A percentile compares a stretch with the other conserved stretches of the same genome.
Evolutionary conservation across 2,329 filamentous ascomycete genomes (phyloP).

Genomic region (Nemania abortiva): DNA sequence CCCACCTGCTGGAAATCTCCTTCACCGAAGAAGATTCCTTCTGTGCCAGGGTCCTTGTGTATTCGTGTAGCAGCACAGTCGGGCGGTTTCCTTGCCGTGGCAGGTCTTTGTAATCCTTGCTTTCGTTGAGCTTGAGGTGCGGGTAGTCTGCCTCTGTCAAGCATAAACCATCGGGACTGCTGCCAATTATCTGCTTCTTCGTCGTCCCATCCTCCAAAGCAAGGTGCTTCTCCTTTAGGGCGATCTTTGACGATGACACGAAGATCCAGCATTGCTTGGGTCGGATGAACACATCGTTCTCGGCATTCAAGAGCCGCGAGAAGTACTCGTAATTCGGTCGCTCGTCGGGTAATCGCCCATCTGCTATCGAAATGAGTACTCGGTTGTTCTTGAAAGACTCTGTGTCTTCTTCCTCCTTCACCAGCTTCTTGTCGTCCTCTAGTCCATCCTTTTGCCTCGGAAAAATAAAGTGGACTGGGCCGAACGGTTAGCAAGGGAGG

Average conservation of each 20-base stretch:
- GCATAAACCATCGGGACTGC: conserved; percentile 45
- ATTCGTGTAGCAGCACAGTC: conserved; percentile 68
- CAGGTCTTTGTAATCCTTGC: conserved; percentile 62
- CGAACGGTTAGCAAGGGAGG: conserved; percentile 9
- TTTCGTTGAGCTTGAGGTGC: conserved; percentile 67
- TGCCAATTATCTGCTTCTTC: conserved; percentile 47
- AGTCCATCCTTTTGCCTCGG: conserved; percentile 64
- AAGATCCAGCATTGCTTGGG: conserved; percentile 72
- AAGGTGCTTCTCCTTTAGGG: conserved; percentile 61
- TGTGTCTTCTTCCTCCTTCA: conserved; percentile 56
- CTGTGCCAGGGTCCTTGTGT: conserved; percentile 66
- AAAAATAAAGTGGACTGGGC: conserved; percentile 70
- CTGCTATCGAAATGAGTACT: conserved; percentile 71
- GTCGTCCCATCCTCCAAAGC: conserved; percentile 46
- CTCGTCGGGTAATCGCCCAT: conserved; percentile 68
- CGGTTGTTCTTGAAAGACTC: conserved; percentile 74
- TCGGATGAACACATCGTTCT: conserved; percentile 65
- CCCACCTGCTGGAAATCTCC: conserved; percentile 67
- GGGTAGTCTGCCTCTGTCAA: conserved; percentile 59
- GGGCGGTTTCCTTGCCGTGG: conserved; percentile 61
- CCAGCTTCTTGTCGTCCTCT: conserved; percentile 59
- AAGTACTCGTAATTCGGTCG: conserved; percentile 74
- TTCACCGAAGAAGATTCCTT: conserved; percentile 68
- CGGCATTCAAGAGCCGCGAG: conserved; percentile 65
- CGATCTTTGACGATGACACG: conserved; percentile 65